These are phyloP conservation scores for Aegle marmelos DNA, from an alignment of 345 rosid genomes.

Conservation along the genomic window DNA sequence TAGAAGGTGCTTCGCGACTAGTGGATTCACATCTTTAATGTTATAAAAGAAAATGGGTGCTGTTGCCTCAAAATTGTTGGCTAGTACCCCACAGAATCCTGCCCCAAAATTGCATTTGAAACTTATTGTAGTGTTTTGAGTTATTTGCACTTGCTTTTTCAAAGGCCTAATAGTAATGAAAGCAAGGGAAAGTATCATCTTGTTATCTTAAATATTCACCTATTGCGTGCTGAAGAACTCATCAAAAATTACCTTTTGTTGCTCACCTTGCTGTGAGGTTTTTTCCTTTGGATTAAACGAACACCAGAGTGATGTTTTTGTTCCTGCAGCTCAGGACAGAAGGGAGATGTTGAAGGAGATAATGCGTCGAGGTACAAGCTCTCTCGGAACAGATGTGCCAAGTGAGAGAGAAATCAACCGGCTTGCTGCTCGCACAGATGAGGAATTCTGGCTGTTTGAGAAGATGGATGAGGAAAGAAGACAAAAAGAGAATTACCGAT, in stretches of 20 bases:
- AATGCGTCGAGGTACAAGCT: slow-evolving; percentile 96
- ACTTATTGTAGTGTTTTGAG: neutral
- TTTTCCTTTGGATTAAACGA: neutral
- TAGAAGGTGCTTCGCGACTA: neutral
- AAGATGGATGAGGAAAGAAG: slow-evolving; percentile 94
- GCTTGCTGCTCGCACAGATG: slow-evolving; percentile 87
- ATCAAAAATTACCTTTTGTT: neutral
- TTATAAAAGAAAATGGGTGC: neutral
- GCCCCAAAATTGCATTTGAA: neutral
- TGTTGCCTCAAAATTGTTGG: neutral
- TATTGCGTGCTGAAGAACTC: neutral
- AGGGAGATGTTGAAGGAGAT: slow-evolving; percentile 92
- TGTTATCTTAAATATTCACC: too few relatives aligned
- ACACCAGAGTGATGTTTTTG: slow-evolving; percentile 14
- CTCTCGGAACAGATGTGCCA: slow-evolving; percentile 94
- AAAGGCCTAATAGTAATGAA: neutral
- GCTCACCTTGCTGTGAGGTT: neutral
- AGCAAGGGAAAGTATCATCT: neutral
- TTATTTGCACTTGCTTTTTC: neutral
- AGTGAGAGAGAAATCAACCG: slow-evolving; percentile 99
- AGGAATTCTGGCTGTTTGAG: slow-evolving; percentile 89
- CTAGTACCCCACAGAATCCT: neutral
- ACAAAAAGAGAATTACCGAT: slow-evolving; percentile 72
- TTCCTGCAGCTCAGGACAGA: slow-evolving; percentile 85
- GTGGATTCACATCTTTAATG: neutral